Evolutionary conservation across 306 rosid genomes (phyloP), one percentile per base, ranked within the genome.

Genomic region (Acacia melanoxylon): DNA sequence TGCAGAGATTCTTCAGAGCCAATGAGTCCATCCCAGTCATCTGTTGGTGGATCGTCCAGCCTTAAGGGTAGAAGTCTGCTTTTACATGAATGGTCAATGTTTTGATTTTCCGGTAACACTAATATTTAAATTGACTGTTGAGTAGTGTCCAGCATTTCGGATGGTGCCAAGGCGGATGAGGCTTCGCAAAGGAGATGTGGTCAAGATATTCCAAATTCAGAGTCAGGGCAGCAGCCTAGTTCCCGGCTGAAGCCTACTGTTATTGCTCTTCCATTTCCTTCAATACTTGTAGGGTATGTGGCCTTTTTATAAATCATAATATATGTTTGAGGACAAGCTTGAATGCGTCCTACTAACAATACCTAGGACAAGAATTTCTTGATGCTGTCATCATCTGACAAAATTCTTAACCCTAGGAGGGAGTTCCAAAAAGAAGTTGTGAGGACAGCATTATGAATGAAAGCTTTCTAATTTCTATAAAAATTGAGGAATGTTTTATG

Each of bases 221-320:
- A 94, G 72, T 86, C 96, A 69, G 99, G 92, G 77, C 93, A 72
- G 87, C 97, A 88, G 71, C 72, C 67, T 12, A 79, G 85, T 81
- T 85, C 91, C 49, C 91, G 98, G 71, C 88, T 92, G 45, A 93
- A 89, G 80, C 99, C 99, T 58, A 90, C 99, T 58, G 83, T 93
- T 62, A 62, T 89, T 80, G 96, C 92, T 72, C 88, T 89, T 86
- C 98, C 98, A 10, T 93, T 87, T 79, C 99, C 99, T 78, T 90
- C 99, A 40, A 85, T 95, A 88, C 99, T 95, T 75, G 96, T 95
- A 59, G 99, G 99, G 99, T 95, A 95, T 77, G 93, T 51, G 75
- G 37, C 62, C 79, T 37, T 63, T 45, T 70, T 22, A 58, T 73
- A 54, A 29, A 46, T 75, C 24, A 58, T 72, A 52, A n/a, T 75